phyloP scores from a whole-genome alignment of 768 basidiomycete genomes.

The Leccinum variicolor region DNA sequence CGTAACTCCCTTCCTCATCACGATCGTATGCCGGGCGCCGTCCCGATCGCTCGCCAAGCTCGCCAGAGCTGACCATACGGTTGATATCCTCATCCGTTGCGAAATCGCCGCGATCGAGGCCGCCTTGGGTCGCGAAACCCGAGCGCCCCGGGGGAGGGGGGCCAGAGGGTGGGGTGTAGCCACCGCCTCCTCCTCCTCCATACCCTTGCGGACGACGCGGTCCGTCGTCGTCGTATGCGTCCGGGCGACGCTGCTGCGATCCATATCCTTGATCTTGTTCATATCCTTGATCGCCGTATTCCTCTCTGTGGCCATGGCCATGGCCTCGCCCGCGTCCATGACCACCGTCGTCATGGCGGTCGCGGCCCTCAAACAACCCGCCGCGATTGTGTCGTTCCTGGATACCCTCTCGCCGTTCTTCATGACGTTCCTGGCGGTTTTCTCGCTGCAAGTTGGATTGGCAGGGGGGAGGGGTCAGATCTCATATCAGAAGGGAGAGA shows the following conservation, averaged over 20 bases:
- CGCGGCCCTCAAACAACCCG: not conserved
- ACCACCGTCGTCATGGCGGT: not conserved
- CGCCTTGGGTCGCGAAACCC: slow-evolving; percentile 8
- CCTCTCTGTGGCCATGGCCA: not conserved
- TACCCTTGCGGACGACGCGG: not conserved
- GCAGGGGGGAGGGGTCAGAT: not conserved
- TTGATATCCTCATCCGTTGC: slow-evolving; percentile 26
- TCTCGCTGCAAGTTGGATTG: not conserved
- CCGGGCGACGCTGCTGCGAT: not conserved
- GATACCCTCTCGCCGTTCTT: not conserved
- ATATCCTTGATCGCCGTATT: not conserved
- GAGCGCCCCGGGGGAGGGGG: not conserved
- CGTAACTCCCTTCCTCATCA: not conserved
- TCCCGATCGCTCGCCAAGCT: not conserved
- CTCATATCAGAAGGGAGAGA: not conserved
- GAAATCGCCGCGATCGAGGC: slow-evolving; percentile 25
- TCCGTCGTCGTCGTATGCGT: not conserved
- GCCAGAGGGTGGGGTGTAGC: slow-evolving; percentile 3
- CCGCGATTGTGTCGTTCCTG: not conserved
- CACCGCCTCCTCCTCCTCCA: not conserved
- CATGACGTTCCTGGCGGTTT: not conserved
- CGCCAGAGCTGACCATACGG: slow-evolving; percentile 18
- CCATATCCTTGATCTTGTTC: not conserved
- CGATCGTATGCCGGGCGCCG: not conserved
- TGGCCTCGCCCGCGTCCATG: not conserved